Conservation (phyloP, 768 basidiomycete species). For the Chalciporus sphaerocephalus region DNA sequence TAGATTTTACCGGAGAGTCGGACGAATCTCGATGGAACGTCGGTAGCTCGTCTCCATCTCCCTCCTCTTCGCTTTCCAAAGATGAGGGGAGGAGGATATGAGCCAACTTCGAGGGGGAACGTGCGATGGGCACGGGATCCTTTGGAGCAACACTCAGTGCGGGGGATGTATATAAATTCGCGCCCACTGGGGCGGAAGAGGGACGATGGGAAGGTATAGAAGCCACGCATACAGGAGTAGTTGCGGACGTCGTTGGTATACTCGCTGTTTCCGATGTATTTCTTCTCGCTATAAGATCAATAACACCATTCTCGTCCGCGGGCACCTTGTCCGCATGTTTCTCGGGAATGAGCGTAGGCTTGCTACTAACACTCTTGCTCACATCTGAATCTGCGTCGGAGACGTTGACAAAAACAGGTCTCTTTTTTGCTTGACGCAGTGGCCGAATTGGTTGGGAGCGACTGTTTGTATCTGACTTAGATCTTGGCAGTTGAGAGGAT, state of each 20-base stretch:
- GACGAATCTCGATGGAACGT: conserved; percentile 16
- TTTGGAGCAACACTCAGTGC: background rate
- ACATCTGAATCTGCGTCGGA: conserved; percentile 24
- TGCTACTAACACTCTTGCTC: conserved; percentile 4
- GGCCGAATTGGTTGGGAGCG: background rate
- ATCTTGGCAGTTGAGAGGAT: background rate
- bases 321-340: background rate
- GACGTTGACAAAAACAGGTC: conserved; percentile 19
- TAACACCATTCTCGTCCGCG: background rate
- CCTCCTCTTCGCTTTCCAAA: conserved; percentile 12
- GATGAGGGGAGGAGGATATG: conserved; percentile 8
- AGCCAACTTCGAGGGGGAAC: conserved; percentile 13
- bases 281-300: conserved; percentile 8
- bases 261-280: conserved; percentile 1
- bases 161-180: background rate
- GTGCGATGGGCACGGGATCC: background rate
- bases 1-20: background rate
- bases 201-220: background rate
- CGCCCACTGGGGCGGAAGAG: conserved; percentile 2
- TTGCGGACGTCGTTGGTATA: background rate
- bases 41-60: conserved; percentile 14
- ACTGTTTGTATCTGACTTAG: background rate
- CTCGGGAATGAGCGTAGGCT: background rate
- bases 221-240: background rate
- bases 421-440: conserved; percentile 5